Base-by-base conservation (phyloP, 2,329 filamentous ascomycete species). In the Neopestalotiopsis rosae region DNA sequence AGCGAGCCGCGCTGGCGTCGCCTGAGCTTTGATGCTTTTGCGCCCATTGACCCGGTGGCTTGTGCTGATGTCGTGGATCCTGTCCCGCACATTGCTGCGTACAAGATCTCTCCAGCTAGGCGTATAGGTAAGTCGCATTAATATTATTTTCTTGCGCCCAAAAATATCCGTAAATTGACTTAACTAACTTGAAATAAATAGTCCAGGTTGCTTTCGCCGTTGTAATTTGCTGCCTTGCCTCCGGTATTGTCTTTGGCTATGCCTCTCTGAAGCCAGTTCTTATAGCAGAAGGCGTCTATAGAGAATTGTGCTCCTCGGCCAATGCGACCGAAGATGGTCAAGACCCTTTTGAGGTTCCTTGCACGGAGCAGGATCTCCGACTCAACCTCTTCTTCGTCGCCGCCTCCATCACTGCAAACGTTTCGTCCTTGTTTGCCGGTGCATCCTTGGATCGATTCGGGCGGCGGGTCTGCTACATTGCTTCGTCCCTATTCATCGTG, bases 321-420 rank as follows among this genome's bases (percentile, higher is more conserved):
- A 76, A 84, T 61, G 82, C 86, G 72, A 68, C 84, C 20, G 76
- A 82, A 3, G 80, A 81, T 2, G 79, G n/a, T 42, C 63, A 71
- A 3, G 70, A 70, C 40, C 68, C 67, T 38, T 67, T 70, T 56
- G 64, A 72, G 7, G 57, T 77, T 59, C 83, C 88, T 7, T 91
- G 89, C 74, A 86, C 87, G 59, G 84, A 85, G 73, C 89, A 81
- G 66, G 77, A 80, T 66, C 76, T 81, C 74, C 75, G 79, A 24
- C 82, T 93, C 68, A 93, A 93, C 76, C 81, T 93, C 62, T 92
- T 92, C 87, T 93, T 93, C 81, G 90, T 90, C 28, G 83, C 90
- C 61, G 90, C 90, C 4, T 90, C 90, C 5, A 90, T 92, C 58
- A 89, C 86, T 12, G 90, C 90, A 5, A 93, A 93, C 75, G 87